A percentile compares a stretch with the other conserved stretches of the same genome.
Conservation (phyloP, 805 yeast species). For the Maudiozyma bulderi region DNA sequence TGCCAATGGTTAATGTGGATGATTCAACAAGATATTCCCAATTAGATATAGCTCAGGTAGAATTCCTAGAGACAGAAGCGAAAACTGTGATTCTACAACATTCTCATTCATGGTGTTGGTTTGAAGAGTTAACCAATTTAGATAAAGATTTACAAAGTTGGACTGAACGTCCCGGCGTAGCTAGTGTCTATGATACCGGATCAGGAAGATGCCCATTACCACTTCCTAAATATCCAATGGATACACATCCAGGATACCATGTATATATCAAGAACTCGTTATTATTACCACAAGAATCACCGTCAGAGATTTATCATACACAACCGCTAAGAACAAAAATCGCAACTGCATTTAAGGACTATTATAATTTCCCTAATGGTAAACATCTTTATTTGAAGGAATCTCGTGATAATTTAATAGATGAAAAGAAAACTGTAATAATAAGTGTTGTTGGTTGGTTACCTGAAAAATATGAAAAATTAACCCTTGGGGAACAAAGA, state of each 20-base stretch:
- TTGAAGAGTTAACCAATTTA: slow-evolving; percentile 17
- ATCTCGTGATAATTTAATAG: slow-evolving; percentile 10
- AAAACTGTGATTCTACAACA: slow-evolving; percentile 14
- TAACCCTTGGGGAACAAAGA: slow-evolving; percentile 20
- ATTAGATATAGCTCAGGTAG: slow-evolving; percentile 19
- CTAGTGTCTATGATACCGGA: slow-evolving; percentile 24
- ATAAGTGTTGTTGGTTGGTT: slow-evolving; percentile 26
- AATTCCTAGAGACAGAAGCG: slow-evolving; percentile 21
- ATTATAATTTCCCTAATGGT: slow-evolving; percentile 31
- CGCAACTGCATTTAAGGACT: slow-evolving; percentile 28
- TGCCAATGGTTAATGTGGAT: slow-evolving; percentile 7
- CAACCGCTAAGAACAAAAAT: slow-evolving; percentile 29
- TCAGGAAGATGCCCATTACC: slow-evolving; percentile 24
- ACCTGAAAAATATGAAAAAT: slow-evolving; percentile 26
- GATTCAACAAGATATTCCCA: slow-evolving; percentile 20
- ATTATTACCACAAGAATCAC: slow-evolving; percentile 25
- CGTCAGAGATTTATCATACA: slow-evolving; percentile 22
- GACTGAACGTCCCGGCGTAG: slow-evolving; percentile 14
- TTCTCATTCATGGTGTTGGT: slow-evolving; percentile 27
- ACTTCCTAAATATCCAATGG: slow-evolving; percentile 16
- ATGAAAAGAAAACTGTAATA: slow-evolving; percentile 20
- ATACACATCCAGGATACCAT: slow-evolving; percentile 12
- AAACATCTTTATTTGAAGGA: slow-evolving; percentile 31
- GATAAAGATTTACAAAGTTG: slow-evolving; percentile 6
- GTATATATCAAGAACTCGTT: slow-evolving; percentile 21